These are phyloP conservation scores for Thuja plicata DNA, from an alignment of 83 land plant species.

Conservation along the genomic window DNA sequence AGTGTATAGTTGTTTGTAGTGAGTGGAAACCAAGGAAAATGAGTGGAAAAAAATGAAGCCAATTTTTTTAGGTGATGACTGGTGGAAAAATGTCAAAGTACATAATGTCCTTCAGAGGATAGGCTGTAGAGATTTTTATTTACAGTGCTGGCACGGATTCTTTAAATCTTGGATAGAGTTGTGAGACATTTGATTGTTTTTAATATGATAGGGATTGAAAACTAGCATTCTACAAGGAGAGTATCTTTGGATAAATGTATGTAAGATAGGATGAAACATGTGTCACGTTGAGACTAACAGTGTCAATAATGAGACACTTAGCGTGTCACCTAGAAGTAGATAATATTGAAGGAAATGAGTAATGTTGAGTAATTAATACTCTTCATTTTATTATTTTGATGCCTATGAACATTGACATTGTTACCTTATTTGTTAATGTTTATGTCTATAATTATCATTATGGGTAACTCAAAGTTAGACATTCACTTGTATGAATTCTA, in stretches of 20 bases:
- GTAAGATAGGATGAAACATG: background rate
- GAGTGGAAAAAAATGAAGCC: background rate
- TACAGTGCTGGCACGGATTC: background rate
- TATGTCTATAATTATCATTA: no score
- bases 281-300: background rate
- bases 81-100: background rate
- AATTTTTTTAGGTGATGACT: background rate
- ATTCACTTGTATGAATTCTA: no score
- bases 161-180: background rate
- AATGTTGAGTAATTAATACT: no score
- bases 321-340: background rate
- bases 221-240: background rate
- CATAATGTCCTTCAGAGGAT: background rate
- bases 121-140: background rate
- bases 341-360: background rate
- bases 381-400: no score
- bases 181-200: background rate
- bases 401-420: no score
- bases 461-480: no score
- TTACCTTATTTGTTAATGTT: no score
- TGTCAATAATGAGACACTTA: background rate
- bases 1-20: no score
- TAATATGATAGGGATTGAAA: background rate
- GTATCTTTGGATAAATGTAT: no score
- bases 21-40: background rate